These are phyloP conservation scores for Taphrina wiesneri DNA, from an alignment of 1,139 yeast genomes.

Conservation along the genomic window DNA sequence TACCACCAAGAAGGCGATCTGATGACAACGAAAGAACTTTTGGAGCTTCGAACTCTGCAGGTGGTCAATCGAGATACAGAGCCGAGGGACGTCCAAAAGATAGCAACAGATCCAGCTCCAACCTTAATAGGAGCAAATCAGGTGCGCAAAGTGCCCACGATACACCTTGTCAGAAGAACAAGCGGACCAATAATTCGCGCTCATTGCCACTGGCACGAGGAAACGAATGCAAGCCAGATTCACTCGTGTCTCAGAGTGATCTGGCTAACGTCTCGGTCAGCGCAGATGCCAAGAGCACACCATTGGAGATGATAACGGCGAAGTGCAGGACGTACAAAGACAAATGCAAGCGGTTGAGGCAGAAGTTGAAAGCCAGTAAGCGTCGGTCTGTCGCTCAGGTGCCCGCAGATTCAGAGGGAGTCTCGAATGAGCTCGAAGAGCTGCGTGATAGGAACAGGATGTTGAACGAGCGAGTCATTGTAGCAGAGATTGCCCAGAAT, in stretches of 20 bases:
- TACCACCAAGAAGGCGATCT: background rate
- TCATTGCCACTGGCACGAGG: too few relatives aligned
- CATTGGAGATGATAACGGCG: background rate
- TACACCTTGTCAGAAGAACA: background rate
- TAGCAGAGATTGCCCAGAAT: background rate
- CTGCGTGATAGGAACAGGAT: background rate
- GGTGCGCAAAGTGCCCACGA: background rate
- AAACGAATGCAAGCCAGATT: too few relatives aligned
- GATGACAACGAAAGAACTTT: background rate
- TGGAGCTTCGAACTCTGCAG: background rate
- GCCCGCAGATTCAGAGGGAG: background rate
- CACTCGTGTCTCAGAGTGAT: too few relatives aligned
- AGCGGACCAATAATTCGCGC: too few relatives aligned
- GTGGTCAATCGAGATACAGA: background rate
- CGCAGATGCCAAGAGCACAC: too few relatives aligned
- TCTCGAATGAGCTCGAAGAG: background rate
- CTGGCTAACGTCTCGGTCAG: too few relatives aligned
- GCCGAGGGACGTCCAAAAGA: background rate
- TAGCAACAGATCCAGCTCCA: background rate
- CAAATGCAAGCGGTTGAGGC: background rate
- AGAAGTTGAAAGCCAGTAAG: background rate
- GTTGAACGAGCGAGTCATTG: background rate
- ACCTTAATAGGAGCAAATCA: too few relatives aligned
- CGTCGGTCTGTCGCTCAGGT: background rate
- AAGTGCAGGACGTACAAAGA: background rate